phyloP scores from a whole-genome alignment of 495 filamentous ascomycete species.

The Penicillium malachiteum region DNA sequence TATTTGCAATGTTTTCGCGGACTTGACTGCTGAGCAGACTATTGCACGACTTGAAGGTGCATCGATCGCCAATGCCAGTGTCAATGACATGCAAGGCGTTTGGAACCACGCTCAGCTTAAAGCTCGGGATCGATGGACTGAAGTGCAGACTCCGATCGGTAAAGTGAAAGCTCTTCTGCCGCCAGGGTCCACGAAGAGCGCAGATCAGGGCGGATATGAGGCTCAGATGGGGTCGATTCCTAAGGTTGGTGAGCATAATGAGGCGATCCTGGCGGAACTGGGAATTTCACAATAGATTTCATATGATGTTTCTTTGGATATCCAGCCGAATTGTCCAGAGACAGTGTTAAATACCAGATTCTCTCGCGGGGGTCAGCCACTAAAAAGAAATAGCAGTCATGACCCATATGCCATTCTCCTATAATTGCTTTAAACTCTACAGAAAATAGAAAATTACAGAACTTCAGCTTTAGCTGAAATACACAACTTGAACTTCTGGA shows the following conservation, averaged over 20 bases:
- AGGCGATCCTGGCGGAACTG: constrained; percentile 18
- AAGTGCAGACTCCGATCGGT: constrained; percentile 43
- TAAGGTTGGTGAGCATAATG: constrained; percentile 43
- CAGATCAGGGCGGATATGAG: constrained; percentile 14
- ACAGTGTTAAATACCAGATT: no score
- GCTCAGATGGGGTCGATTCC: constrained; percentile 37
- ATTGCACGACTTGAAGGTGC: constrained; percentile 32
- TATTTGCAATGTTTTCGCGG: constrained; percentile 30
- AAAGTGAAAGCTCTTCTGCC: constrained; percentile 43
- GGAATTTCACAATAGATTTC: constrained; percentile 1
- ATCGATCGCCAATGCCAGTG: constrained; percentile 48
- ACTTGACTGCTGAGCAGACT: constrained; percentile 28
- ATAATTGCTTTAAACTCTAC: no score
- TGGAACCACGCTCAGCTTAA: constrained; percentile 50
- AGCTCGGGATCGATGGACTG: constrained; percentile 45
- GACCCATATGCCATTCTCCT: no score
- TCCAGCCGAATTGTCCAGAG: no score
- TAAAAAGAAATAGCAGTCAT: no score
- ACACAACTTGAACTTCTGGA: no score
- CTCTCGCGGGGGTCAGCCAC: no score
- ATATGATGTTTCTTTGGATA: no score
- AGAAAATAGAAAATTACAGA: no score
- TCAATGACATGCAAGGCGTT: constrained; percentile 50
- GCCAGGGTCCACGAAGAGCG: constrained; percentile 30
- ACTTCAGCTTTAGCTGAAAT: no score